These are phyloP conservation scores for Citrus hindsii DNA, from an alignment of 345 rosid genomes.

Conservation along the genomic window DNA sequence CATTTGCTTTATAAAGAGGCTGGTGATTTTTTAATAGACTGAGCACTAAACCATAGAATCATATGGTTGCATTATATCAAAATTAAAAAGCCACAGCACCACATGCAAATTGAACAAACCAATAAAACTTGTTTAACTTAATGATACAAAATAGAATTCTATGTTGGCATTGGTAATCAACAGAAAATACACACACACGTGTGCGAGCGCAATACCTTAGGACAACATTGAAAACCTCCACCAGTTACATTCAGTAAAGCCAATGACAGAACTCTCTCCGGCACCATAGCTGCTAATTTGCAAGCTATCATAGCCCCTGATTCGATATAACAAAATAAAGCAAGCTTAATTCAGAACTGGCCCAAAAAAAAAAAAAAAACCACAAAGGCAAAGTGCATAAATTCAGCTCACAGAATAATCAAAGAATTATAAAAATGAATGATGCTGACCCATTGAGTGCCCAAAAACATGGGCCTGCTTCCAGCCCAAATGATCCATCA, in stretches of 20 bases:
- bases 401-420: background rate
- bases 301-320: slow-evolving; percentile 98
- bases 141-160: background rate
- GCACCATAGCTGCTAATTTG: slow-evolving; percentile 87
- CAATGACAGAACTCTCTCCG: slow-evolving; percentile 72
- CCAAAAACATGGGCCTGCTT: slow-evolving; percentile 77
- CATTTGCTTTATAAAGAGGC: background rate
- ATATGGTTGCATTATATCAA: background rate
- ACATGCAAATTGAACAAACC: background rate
- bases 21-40: background rate
- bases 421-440: background rate
- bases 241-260: slow-evolving; percentile 96
- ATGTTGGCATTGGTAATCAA: background rate
- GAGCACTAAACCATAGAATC: background rate
- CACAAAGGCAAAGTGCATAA: background rate
- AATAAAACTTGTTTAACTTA: too few species aligned
- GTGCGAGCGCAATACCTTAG: slow-evolving; percentile 51
- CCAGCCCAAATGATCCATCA: slow-evolving; percentile 96
- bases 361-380: background rate
- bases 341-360: background rate
- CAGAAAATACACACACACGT: background rate
- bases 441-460: slow-evolving; percentile 86
- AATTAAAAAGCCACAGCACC: background rate
- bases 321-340: slow-evolving; percentile 14
- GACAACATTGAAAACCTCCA: slow-evolving; percentile 91